phyloP scores from a whole-genome alignment of 768 basidiomycete species.

The Suillus paluster region DNA sequence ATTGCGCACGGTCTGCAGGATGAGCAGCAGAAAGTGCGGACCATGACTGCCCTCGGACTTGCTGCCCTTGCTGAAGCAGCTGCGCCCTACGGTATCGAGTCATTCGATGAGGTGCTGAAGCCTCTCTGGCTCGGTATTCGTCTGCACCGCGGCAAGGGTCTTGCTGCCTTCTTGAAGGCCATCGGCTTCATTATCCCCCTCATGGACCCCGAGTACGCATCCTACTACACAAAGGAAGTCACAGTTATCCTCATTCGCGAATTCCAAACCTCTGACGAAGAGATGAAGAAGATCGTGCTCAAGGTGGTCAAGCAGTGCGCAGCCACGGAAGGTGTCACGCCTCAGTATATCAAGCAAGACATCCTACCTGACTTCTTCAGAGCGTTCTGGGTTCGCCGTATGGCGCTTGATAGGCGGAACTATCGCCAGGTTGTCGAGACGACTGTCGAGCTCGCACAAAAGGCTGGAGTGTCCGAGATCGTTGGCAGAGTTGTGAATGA shows the following conservation, averaged over 20 bases:
- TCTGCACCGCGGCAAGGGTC: conserved; percentile 76
- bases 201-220: conserved; percentile 99
- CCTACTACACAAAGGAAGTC: conserved; percentile 98
- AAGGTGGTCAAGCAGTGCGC: conserved; percentile 99
- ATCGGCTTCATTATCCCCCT: conserved; percentile 99
- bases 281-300: conserved; percentile 99
- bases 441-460: conserved; percentile 97
- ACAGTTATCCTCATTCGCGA: conserved; percentile 97
- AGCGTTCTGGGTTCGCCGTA: conserved; percentile 96
- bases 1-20: conserved; percentile 84
- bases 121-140: conserved; percentile 81
- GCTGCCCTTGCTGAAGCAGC: conserved; percentile 97
- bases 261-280: conserved; percentile 99
- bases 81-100: conserved; percentile 99
- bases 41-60: conserved; percentile 77
- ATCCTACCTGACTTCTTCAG: conserved; percentile 99
- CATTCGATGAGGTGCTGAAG: conserved; percentile 93
- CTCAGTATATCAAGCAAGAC: conserved; percentile 95
- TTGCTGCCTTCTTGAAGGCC: conserved; percentile 84
- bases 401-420: conserved; percentile 96
- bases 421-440: conserved; percentile 98
- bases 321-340: conserved; percentile 96
- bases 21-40: conserved; percentile 80
- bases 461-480: conserved; percentile 95
- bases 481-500: conserved; percentile 79